Evolutionary conservation across 768 basidiomycete genomes (phyloP), one percentile per base, ranked within the genome.

Genomic region (Lactarius akahatsu): DNA sequence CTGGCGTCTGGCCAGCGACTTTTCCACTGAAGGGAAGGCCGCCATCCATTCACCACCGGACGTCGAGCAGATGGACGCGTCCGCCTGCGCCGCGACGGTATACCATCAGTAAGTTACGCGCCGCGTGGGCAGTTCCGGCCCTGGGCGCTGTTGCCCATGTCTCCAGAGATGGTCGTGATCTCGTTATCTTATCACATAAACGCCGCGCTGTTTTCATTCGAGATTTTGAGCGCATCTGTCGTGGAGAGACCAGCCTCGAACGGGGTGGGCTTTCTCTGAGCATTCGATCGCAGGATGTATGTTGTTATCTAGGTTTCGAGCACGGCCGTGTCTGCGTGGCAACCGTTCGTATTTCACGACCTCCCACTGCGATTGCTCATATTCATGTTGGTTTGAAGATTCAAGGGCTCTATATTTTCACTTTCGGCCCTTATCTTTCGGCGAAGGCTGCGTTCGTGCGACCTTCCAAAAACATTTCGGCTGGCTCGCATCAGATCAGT

Each of bases 61-160:
- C 32, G 32, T 34, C 32, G 32, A 34, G 32, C 32, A 34, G 9
- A 34, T 34, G 32, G 32, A 34, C 32, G 32, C 32, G 32, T 34
- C 32, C 9, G 32, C 32, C 32, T 34, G 32, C 32, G 32, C 32
- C 8, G 30, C 5, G 30, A 30, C 30, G 30, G 30, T 6, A 30
- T 30, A 30, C 30, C 30, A 30, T 30, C 30, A 30, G 30, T 30
- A n/a, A n/a, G n/a, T n/a, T n/a, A 30, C 30, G 30, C 30, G 30
- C 30, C 30, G 30, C 30, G 30, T 30, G 30, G 30, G 30, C 30
- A 30, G 7, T 30, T 30, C 7, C 30, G 30, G 30, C 30, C 30
- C 30, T 30, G 30, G 83, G 84, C 85, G 0, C 74, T 87, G 30
- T 75, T 91, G 79, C 75, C 1, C 80, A 81, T 63, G 78, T 78